These are phyloP conservation scores for Solanum sparsipilum DNA, from an alignment of 257 asterid species.

Conservation along the genomic window DNA sequence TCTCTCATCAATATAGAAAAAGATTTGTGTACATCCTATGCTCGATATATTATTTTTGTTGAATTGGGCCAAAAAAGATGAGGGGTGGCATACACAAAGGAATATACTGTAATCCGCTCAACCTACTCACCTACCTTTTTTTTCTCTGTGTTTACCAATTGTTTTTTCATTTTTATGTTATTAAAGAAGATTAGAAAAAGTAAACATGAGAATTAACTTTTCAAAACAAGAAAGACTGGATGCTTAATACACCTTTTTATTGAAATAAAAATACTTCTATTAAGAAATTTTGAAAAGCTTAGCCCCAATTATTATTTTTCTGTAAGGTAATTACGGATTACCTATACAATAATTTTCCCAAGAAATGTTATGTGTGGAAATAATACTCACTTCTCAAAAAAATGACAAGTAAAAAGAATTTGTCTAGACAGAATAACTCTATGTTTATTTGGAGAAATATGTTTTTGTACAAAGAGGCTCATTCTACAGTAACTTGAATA, in stretches of 20 bases:
- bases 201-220: neutral
- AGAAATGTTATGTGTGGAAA: neutral
- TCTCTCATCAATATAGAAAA: neutral
- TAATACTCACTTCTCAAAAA: neutral
- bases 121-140: neutral
- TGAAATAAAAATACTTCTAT: neutral
- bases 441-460: neutral
- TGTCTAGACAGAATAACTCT: neutral
- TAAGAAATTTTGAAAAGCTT: neutral
- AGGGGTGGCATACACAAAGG: neutral
- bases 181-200: neutral
- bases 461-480: neutral
- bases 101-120: neutral
- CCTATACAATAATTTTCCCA: neutral
- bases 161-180: neutral
- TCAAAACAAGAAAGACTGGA: neutral
- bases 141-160: neutral
- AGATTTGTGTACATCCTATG: neutral
- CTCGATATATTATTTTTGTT: neutral
- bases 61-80: neutral
- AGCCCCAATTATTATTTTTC: neutral
- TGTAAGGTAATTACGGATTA: neutral
- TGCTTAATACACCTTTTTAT: neutral
- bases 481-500: conserved; percentile 18
- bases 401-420: neutral